Evolutionary conservation across 2,329 filamentous ascomycete genomes (phyloP).

Genomic region (Fusarium globosum): DNA sequence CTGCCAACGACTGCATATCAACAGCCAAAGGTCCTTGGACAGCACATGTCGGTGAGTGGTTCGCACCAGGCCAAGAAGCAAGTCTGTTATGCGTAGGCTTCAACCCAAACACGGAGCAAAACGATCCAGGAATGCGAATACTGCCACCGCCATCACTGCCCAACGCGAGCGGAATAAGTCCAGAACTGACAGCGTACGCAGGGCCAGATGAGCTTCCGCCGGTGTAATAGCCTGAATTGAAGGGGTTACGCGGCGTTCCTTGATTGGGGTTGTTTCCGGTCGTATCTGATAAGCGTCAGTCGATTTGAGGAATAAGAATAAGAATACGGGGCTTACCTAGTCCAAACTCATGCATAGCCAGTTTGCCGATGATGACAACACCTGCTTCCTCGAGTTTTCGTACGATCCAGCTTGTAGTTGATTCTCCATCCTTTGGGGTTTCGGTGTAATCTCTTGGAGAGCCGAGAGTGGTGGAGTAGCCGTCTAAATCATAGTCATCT

Average conservation of each 20-base stretch:
- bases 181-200: constrained; percentile 75
- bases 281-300: constrained; percentile 62
- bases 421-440: constrained; percentile 50
- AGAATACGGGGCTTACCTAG: constrained; percentile 60
- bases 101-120: constrained; percentile 79
- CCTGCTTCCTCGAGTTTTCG: constrained; percentile 76
- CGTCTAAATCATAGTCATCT: constrained; percentile 80
- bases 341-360: constrained; percentile 81
- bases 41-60: constrained; percentile 69
- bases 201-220: constrained; percentile 82
- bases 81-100: constrained; percentile 77
- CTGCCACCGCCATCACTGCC: constrained; percentile 80
- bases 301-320: not conserved
- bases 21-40: constrained; percentile 75
- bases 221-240: constrained; percentile 78
- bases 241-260: constrained; percentile 81
- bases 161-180: constrained; percentile 76
- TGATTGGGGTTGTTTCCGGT: constrained; percentile 79
- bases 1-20: constrained; percentile 73
- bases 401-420: constrained; percentile 75
- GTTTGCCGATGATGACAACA: constrained; percentile 76
- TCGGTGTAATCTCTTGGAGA: constrained; percentile 70
- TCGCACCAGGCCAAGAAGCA: constrained; percentile 68
- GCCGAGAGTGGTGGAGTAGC: constrained; percentile 75
- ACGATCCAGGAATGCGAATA: constrained; percentile 77